These are phyloP conservation scores for Hortiboletus flavorubellus DNA, from an alignment of 768 basidiomycete species.

Conservation along the genomic window DNA sequence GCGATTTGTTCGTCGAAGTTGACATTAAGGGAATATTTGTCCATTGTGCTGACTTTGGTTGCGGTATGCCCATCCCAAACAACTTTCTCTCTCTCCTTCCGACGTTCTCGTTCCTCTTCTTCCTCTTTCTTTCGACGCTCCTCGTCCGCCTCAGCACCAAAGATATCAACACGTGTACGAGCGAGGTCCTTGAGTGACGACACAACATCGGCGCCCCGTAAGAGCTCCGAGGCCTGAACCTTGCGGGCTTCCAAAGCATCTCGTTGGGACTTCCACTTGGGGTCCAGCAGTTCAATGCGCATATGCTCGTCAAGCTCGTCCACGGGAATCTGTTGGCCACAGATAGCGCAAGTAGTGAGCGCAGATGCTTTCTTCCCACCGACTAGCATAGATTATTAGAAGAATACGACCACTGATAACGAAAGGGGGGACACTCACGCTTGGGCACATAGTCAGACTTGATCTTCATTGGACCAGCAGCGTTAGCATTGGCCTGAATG, in stretches of 20 bases:
- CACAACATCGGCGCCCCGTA: slow-evolving; percentile 90
- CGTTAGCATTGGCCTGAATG: slow-evolving; percentile 75
- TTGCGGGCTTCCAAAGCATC: slow-evolving; percentile 86
- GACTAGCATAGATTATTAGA: slow-evolving; percentile 41
- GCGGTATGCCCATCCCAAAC: slow-evolving; percentile 99
- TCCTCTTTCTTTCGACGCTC: slow-evolving; percentile 85
- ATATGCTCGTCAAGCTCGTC: slow-evolving; percentile 97
- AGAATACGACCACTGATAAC: not conserved
- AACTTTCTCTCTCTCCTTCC: slow-evolving; percentile 90
- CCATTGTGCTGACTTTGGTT: slow-evolving; percentile 85
- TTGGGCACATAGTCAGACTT: slow-evolving; percentile 95
- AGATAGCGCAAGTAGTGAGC: slow-evolving; percentile 87
- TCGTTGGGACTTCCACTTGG: slow-evolving; percentile 96
- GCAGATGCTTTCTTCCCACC: slow-evolving; percentile 58
- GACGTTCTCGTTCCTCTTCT: slow-evolving; percentile 74
- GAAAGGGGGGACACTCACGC: slow-evolving; percentile 47
- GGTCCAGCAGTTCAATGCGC: slow-evolving; percentile 96
- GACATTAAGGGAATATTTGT: slow-evolving; percentile 90
- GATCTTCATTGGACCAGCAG: slow-evolving; percentile 86
- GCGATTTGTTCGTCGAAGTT: slow-evolving; percentile 98
- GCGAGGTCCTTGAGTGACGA: slow-evolving; percentile 92
- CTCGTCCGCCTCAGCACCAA: slow-evolving; percentile 92
- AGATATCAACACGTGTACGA: slow-evolving; percentile 94
- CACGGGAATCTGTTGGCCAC: slow-evolving; percentile 94
- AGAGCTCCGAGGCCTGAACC: slow-evolving; percentile 81